phyloP scores from a whole-genome alignment of 768 basidiomycete species.

The Boletellus ananas region DNA sequence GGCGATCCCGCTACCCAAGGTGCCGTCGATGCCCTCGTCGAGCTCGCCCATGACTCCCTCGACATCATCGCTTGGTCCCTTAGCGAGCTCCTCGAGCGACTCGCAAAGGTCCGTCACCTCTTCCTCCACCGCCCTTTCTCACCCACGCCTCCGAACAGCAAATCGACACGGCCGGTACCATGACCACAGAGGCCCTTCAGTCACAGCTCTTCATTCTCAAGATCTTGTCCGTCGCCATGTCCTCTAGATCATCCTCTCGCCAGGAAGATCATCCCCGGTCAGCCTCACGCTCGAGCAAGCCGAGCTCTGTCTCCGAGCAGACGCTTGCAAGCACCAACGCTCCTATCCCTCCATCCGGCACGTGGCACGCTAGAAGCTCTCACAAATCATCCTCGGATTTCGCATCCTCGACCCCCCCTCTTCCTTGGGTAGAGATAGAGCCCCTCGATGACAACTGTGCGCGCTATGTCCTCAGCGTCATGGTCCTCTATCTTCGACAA shows the following conservation, averaged over 20 bases:
- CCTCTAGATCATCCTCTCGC: slow-evolving; percentile 64
- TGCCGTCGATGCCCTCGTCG: slow-evolving; percentile 74
- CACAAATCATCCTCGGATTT: slow-evolving; percentile 44
- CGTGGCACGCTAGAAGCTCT: slow-evolving; percentile 23
- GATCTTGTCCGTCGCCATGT: slow-evolving; percentile 72
- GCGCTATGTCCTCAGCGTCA: slow-evolving; percentile 74
- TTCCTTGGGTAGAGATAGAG: slow-evolving; percentile 58
- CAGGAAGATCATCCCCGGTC: slow-evolving; percentile 40
- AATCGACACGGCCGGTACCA: slow-evolving; percentile 47
- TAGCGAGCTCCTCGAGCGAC: slow-evolving; percentile 70
- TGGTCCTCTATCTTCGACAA: slow-evolving; percentile 79
- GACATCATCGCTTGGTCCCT: slow-evolving; percentile 79
- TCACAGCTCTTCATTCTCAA: slow-evolving; percentile 86
- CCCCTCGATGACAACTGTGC: slow-evolving; percentile 81
- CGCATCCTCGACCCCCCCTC: slow-evolving; percentile 29
- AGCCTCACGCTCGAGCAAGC: slow-evolving; percentile 41
- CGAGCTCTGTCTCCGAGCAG: slow-evolving; percentile 29
- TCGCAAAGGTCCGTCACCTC: slow-evolving; percentile 58
- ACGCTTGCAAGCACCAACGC: slow-evolving; percentile 31
- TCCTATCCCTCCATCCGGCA: slow-evolving; percentile 32
- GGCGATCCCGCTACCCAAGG: slow-evolving; percentile 70
- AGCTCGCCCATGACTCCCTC: slow-evolving; percentile 70
- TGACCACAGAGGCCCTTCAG: slow-evolving; percentile 71
- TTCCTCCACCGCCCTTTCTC: slow-evolving; percentile 5
- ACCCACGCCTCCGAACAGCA: slow-evolving; percentile 38